A percentile compares a stretch with the other conserved stretches of the same genome.
phyloP scores from a whole-genome alignment of 257 asterid species.

The Fraxinus pennsylvanica region DNA sequence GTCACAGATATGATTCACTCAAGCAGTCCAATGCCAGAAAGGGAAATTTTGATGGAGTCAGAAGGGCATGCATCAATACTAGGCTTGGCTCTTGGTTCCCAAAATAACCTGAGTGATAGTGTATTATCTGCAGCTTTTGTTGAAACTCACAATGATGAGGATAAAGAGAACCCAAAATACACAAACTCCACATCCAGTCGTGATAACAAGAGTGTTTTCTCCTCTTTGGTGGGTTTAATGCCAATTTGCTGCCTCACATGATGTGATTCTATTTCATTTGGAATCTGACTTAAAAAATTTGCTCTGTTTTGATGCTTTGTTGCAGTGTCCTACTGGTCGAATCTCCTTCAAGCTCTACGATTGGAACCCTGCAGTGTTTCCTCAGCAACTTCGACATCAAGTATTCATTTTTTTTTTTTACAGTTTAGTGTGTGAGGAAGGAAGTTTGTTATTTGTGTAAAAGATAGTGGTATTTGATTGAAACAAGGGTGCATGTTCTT shows the following conservation, averaged over 20 bases:
- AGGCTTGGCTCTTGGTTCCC: slow-evolving; percentile 44
- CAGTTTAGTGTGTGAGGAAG: slow-evolving; percentile 62
- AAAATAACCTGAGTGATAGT: slow-evolving; percentile 52
- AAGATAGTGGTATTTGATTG: slow-evolving; percentile 31
- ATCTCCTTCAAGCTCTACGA: slow-evolving; percentile 93
- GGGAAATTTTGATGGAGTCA: slow-evolving; percentile 50
- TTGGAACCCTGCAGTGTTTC: slow-evolving; percentile 98
- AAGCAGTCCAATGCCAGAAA: slow-evolving; percentile 51
- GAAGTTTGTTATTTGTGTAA: slow-evolving; percentile 25
- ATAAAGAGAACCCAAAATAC: slow-evolving; percentile 46
- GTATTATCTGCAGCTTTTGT: slow-evolving; percentile 45
- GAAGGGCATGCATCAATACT: slow-evolving; percentile 54
- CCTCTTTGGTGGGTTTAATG: slow-evolving; percentile 60
- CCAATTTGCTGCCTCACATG: slow-evolving; percentile 18
- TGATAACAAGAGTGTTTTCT: slow-evolving; percentile 66
- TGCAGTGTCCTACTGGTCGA: slow-evolving; percentile 87
- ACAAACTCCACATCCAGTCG: slow-evolving; percentile 48
- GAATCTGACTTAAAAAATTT: slow-evolving; percentile 24
- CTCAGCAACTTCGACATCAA: slow-evolving; percentile 90
- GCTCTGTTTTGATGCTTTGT: slow-evolving; percentile 23
- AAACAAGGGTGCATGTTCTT: slow-evolving; percentile 26
- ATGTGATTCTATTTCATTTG: slow-evolving; percentile 12
- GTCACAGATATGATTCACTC: slow-evolving; percentile 47
- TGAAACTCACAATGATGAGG: slow-evolving; percentile 44
- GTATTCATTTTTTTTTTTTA: slow-evolving; percentile 67